A percentile compares a stretch with the other conserved stretches of the same genome.
phyloP scores from a whole-genome alignment of 352 stramenopile species.

The Peronospora farinosa region DNA sequence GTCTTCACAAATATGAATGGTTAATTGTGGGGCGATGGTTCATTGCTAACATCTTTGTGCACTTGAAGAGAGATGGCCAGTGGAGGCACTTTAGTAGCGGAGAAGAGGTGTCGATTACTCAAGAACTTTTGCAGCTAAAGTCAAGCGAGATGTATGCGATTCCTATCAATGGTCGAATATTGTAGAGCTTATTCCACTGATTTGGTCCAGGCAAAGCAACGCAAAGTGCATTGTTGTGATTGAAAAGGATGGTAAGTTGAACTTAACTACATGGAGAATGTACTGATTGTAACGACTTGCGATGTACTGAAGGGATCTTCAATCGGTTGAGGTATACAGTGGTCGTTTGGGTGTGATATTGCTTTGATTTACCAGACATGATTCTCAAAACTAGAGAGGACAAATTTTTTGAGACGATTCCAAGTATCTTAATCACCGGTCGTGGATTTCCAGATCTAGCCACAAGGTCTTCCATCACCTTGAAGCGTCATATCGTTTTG shows the following conservation, averaged over 20 bases:
- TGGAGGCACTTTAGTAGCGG: slow-evolving; percentile 52
- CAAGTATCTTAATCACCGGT: slow-evolving; percentile 90
- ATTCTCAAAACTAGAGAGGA: slow-evolving; percentile 49
- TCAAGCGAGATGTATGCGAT: slow-evolving; percentile 41
- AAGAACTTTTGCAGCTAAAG: slow-evolving; percentile 57
- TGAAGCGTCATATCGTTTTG: background rate
- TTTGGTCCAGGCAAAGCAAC: slow-evolving; percentile 39
- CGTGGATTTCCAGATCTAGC: slow-evolving; percentile 93
- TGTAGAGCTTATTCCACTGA: background rate
- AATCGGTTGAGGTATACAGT: slow-evolving; percentile 70
- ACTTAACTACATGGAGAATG: background rate
- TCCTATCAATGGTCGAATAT: background rate
- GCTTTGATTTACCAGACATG: background rate
- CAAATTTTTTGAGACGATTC: slow-evolving; percentile 79
- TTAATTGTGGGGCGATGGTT: background rate
- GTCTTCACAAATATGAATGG: background rate
- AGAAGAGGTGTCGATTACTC: slow-evolving; percentile 73
- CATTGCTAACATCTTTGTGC: slow-evolving; percentile 1
- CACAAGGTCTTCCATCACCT: slow-evolving; percentile 52
- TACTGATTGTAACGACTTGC: slow-evolving; percentile 18
- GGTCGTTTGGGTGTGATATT: background rate
- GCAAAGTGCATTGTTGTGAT: slow-evolving; percentile 90
- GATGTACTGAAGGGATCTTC: slow-evolving; percentile 86
- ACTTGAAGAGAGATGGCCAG: slow-evolving; percentile 37
- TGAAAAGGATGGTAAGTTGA: slow-evolving; percentile 90